Base-by-base conservation (phyloP, 2,329 filamentous ascomycete species). In the Thelonectria rubi region DNA sequence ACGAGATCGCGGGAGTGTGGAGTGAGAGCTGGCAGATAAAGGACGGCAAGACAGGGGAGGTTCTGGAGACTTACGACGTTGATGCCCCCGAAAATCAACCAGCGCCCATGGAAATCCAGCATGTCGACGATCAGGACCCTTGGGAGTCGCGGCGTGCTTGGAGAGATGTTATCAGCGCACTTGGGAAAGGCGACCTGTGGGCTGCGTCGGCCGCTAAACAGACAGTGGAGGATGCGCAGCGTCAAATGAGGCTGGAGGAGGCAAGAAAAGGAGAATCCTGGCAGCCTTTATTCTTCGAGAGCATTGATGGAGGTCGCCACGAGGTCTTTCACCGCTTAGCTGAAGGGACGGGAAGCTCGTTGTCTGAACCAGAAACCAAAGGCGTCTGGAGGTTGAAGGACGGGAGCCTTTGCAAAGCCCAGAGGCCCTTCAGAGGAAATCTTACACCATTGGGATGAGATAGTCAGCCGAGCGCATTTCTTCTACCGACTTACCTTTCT, bases 121-220 rank as follows among this genome's bases (percentile, higher is more conserved):
- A 67, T 0, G 70, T 91, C 8, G 87, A 91, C 40, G 76, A 90
- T 61, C 92, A 97, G 77, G 91, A 94, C 65, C 85, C 90, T 2
- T 88, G 92, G 72, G 93, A 97, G 79, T 91, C 90, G 9, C 85
- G 93, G 11, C 84, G 87, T 40, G 93, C 93, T 1, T 97, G 93
- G 93, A 81, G 81, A 32, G 89, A 89, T 64, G 93, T 97, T 3
- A 89, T 91, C 0, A 81, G 84, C 3, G 91, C 88, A 21, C 90
- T 97, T 59, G 77, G 81, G n/a, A 82, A 81, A 60, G 91, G 91
- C 21, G 89, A 97, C 72, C 90, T 94, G 84, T 87, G 93, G 58
- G 80, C 82, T 6, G 91, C 90, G 0, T 86, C 86, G 0, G 76
- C 77, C 0, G 90, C 93, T 72, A 97, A 97, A 80, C 86, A 85